Percentiles rank a stretch among this genome's conserved stretches.
These are phyloP conservation scores for Atkinsonella texensis DNA, from an alignment of 2,329 filamentous ascomycete species.

Conservation along the genomic window DNA sequence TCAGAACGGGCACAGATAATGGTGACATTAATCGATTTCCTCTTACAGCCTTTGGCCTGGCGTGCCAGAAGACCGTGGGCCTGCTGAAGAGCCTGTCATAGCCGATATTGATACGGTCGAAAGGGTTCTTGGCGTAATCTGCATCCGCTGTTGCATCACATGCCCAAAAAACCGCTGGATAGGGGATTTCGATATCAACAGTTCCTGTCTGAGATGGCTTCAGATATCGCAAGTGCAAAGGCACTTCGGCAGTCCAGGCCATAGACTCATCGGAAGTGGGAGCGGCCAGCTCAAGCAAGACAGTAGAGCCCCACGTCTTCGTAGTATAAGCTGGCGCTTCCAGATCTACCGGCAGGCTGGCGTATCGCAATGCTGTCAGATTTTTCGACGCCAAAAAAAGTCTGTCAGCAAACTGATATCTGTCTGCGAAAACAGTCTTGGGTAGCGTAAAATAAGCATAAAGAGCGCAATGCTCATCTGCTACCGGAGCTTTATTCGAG, in stretches of 20 bases:
- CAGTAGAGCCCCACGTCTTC: conserved; percentile 63
- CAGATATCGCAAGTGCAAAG: conserved; percentile 78
- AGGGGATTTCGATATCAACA: conserved; percentile 50
- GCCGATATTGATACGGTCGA: conserved; percentile 73
- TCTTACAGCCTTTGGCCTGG: conserved; percentile 36
- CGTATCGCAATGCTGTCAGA: conserved; percentile 52
- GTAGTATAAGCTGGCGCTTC: conserved; percentile 81
- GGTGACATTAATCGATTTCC: conserved; percentile 35
- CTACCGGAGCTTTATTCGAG: conserved; percentile 34
- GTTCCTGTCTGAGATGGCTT: conserved; percentile 45
- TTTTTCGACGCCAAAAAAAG: conserved; percentile 76
- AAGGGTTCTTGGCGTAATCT: conserved; percentile 67
- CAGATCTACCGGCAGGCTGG: conserved; percentile 70
- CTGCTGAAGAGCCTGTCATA: conserved; percentile 72
- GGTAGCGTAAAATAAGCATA: conserved; percentile 78
- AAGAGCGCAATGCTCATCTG: conserved; percentile 52
- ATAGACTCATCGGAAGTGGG: conserved; percentile 27
- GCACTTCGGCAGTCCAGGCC: conserved; percentile 57
- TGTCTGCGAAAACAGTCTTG: conserved; percentile 70
- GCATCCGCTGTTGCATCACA: conserved; percentile 55
- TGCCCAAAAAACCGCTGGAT: conserved; percentile 83
- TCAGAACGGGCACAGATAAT: conserved; percentile 54
- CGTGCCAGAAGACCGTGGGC: conserved; percentile 74
- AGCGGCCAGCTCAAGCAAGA: conserved; percentile 61
- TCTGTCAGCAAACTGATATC: conserved; percentile 67